Evolutionary conservation across 2,329 filamentous ascomycete species (phyloP).

Genomic region (Aureobasidium sp.): DNA sequence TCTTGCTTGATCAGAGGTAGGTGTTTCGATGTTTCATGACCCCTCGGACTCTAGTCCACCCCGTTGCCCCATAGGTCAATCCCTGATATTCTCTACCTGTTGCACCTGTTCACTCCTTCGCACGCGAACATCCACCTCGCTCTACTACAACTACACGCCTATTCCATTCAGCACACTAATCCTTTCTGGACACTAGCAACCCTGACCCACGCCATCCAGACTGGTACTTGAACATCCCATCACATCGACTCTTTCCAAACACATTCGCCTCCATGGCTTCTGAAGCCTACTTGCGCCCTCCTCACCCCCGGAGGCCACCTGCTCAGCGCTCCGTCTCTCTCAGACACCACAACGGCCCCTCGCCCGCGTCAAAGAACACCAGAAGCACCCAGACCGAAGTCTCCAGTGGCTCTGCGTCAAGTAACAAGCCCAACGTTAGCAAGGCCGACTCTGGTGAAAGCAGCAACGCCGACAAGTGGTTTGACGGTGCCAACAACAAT

Average conservation of each 20-base stretch:
- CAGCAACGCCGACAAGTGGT: conserved; percentile 45
- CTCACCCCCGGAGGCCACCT: conserved; percentile 35
- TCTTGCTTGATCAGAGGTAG: background rate
- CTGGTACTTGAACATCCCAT: background rate
- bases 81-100: background rate
- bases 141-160: background rate
- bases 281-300: background rate
- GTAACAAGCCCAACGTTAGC: conserved; percentile 27
- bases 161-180: background rate
- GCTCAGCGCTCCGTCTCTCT: conserved; percentile 40
- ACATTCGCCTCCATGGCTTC: background rate
- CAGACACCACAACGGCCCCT: conserved; percentile 26
- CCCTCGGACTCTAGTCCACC: background rate
- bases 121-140: background rate
- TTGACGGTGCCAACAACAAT: conserved; percentile 43
- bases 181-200: background rate
- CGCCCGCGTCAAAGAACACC: conserved; percentile 6
- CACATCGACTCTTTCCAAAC: background rate
- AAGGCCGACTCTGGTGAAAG: conserved; percentile 41
- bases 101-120: background rate
- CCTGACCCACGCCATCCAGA: background rate
- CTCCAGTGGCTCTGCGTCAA: conserved; percentile 30
- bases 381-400: conserved; percentile 12
- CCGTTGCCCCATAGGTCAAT: background rate
- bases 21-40: background rate